A percentile compares a stretch with the other conserved stretches of the same genome.
phyloP scores from a whole-genome alignment of 164 flowering plant species.

The Kalanchoe fedtschenkoi region DNA sequence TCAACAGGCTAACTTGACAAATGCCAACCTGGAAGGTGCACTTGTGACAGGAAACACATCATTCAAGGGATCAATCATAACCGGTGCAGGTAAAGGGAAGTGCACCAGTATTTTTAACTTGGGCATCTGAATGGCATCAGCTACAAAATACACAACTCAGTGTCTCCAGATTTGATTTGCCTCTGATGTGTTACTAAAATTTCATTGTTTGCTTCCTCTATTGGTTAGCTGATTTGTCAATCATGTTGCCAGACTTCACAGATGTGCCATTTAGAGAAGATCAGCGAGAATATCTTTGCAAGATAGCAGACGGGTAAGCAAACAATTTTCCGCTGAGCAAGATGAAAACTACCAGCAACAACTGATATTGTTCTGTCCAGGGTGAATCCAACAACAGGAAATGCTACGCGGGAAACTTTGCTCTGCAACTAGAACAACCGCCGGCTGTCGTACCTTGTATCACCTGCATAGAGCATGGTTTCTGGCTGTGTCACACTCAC shows the following conservation, averaged over 20 bases:
- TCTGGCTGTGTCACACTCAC: too few species aligned
- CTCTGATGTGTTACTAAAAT: background rate
- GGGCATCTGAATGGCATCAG: background rate
- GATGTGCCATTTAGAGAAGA: conserved; percentile 93
- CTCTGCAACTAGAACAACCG: conserved; percentile 41
- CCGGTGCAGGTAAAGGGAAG: conserved; percentile 65
- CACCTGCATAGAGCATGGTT: too few species aligned
- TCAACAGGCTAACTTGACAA: conserved; percentile 69
- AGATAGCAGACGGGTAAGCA: conserved; percentile 82
- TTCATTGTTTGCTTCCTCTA: background rate
- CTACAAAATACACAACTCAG: background rate
- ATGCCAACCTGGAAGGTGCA: conserved; percentile 95
- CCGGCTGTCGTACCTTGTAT: too few species aligned
- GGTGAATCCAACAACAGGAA: conserved; percentile 79
- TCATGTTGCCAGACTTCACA: conserved; percentile 57
- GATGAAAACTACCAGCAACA: background rate
- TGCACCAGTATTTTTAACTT: background rate
- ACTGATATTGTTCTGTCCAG: conserved; percentile 22
- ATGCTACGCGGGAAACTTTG: conserved; percentile 78
- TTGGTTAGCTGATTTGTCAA: conserved; percentile 7
- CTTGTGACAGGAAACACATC: conserved; percentile 90
- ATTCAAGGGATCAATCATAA: conserved; percentile 64
- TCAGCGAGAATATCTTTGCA: conserved; percentile 80
- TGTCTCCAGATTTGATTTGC: background rate
- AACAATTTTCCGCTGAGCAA: background rate